Evolutionary conservation across 805 yeast genomes (phyloP), one percentile per base, ranked within the genome.

Genomic region (Starmerella cellae): DNA sequence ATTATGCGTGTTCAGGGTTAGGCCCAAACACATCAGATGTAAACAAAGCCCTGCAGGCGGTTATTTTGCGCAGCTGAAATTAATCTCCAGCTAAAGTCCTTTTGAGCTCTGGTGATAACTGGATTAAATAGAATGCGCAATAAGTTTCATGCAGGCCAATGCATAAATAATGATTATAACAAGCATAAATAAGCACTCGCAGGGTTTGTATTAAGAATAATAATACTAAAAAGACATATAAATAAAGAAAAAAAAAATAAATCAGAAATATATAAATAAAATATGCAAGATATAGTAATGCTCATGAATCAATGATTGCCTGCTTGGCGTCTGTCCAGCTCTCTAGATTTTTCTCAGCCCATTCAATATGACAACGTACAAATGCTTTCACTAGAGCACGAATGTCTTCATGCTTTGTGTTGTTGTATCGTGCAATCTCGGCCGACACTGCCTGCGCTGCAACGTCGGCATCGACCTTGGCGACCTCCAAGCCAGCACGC

Each of bases 341-440:
- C 50, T 77, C 81, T 34, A 75, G 59, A 54, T 78, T 77, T 61
- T 75, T 74, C 52, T 66, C 68, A 4, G 82, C 80, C 84, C 84
- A 78, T 42, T 70, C 73, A 24, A 74, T 60, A 28, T 78, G 68
- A 42, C 74, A 71, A 28, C 70, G 60, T 41, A 76, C 68, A 54
- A 75, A 78, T 16, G 74, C 70, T 21, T 50, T 34, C 43, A 77
- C 63, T 49, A 77, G 74, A 38, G 64, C 64, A 46, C 67, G 67
- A 39, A 77, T 66, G 35, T 73, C 71, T 32, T 66, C 67, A 42
- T 73, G 66, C 48, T 73, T 75, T 34, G 66, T 61, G 29, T 51
- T 52, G 46, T 73, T 74, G 55, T 75, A 77, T 33, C 66, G 58
- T 31, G 51, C 59, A 18, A 70, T 56, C 44, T 70, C 71, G 3